Evolutionary conservation across 2,329 filamentous ascomycete genomes (phyloP), one percentile per base, ranked within the genome.

Genomic region (Scytalidium sp.): DNA sequence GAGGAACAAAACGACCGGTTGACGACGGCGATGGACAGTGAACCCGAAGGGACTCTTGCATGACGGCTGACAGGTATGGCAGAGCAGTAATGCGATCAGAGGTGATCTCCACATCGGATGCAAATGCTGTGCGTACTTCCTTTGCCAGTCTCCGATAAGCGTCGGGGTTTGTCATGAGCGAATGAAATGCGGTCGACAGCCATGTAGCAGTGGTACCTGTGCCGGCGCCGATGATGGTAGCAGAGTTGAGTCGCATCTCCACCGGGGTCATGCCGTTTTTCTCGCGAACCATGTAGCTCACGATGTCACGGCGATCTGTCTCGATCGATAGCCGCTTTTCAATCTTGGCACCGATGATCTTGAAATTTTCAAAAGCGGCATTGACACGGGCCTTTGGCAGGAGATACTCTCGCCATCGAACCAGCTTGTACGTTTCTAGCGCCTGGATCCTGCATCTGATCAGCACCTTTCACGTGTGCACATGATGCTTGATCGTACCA

Each of bases 151-250:
- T 39, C 1, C 19, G n/a, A 19, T 43, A 46, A 3, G 25, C 19
- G 2, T 8, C 0, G 4, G 41, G 47, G 27, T 45, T 15, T 2
- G 25, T 20, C n/a, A 44, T 36, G 13, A 50, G 32, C 19, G 45
- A 60, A 23, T 60, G 60, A 7, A 59, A 58, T 56, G 58, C 58
- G 1, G 56, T 59, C 1, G 61, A 56, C 6, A 64, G 47, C 10
- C 56, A 51, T 4, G 55, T 62, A 2, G 59, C 61, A 3, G 59
- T 62, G 1, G 62, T 63, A 19, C 64, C 62, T 3, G 58, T 62
- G 5, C 62, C 62, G 2, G 53, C 62, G 17, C 55, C 62, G 39
- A 56, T 55, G 42, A 62, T 59, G 3, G 55, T 29, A 8, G 53
- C 58, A 41, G 57, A 48, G 23, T 61, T 63, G 19, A 62, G 36